Evolutionary conservation across 1,284 basidiomycete species (phyloP).

Genomic region (Lignosus rhinocerotis): DNA sequence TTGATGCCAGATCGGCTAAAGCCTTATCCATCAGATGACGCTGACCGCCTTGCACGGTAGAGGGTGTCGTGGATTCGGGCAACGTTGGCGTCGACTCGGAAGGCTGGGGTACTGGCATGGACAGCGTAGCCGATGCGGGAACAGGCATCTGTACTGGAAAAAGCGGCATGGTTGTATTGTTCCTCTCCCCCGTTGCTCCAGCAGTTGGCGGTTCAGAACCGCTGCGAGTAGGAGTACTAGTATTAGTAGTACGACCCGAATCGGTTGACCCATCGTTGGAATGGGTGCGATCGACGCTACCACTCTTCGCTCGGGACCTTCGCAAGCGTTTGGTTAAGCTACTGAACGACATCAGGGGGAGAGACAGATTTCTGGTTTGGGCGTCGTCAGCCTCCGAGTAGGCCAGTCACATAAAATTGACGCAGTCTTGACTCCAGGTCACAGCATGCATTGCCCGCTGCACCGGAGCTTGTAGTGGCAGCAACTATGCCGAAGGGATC

Average conservation of each 20-base stretch:
- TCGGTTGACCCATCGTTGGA: neutral
- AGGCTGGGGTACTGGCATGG: neutral
- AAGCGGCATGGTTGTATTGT: neutral
- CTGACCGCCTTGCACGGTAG: neutral
- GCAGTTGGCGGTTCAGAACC: neutral
- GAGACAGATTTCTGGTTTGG: too few relatives aligned
- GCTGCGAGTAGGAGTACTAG: neutral
- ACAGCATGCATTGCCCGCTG: too few relatives aligned
- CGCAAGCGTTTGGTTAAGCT: neutral
- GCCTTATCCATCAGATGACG: slow-evolving; percentile 5
- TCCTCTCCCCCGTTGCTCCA: neutral
- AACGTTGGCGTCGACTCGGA: neutral
- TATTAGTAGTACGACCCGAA: neutral
- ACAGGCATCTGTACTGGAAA: neutral
- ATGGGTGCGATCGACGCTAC: neutral
- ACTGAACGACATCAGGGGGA: neutral
- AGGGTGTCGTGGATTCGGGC: neutral
- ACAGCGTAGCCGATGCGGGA: neutral
- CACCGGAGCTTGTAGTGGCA: too few relatives aligned
- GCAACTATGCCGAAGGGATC: too few relatives aligned
- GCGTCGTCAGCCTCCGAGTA: too few relatives aligned
- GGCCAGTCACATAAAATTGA: too few relatives aligned
- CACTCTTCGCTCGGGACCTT: neutral
- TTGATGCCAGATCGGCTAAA: neutral
- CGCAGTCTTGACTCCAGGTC: too few relatives aligned